Conservation (phyloP, 2,329 filamentous ascomycete genomes). For the Ophiosphaerella korrae region DNA sequence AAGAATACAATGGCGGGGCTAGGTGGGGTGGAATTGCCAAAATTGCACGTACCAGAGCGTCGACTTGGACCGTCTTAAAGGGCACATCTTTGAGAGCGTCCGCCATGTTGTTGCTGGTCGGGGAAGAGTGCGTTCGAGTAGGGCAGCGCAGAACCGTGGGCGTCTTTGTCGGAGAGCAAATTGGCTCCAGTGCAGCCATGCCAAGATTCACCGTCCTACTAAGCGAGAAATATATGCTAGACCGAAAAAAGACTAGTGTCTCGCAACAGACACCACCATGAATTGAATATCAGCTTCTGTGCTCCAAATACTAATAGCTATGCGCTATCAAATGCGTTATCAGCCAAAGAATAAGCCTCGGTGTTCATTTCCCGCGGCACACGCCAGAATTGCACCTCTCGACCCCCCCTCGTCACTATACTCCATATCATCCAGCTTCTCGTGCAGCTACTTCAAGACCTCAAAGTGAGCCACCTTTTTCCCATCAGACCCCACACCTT, state of each 20-base stretch:
- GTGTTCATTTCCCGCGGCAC: slow-evolving; percentile 26
- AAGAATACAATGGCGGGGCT: slow-evolving; percentile 33
- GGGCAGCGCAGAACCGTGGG: slow-evolving; percentile 23
- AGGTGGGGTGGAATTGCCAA: slow-evolving; percentile 39
- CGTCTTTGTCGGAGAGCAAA: slow-evolving; percentile 26
- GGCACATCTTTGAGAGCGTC: slow-evolving; percentile 53
- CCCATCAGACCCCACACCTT: slow-evolving; percentile 31
- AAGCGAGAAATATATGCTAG: slow-evolving; percentile 21
- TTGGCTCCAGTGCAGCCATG: slow-evolving; percentile 18
- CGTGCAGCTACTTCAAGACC: slow-evolving; percentile 15
- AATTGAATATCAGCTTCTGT: too few relatives aligned
- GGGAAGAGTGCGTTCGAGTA: slow-evolving; percentile 9
- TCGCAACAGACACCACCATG: slow-evolving; percentile 11
- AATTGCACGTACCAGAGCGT: slow-evolving; percentile 77
- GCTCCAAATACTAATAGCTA: too few relatives aligned
- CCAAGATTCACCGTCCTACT: slow-evolving; percentile 25
- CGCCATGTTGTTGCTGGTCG: slow-evolving; percentile 39
- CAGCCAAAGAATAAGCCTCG: slow-evolving; percentile 21
- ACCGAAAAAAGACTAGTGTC: slow-evolving; percentile 4
- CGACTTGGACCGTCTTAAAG: slow-evolving; percentile 88
- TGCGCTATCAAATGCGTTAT: slow-evolving; percentile 21
- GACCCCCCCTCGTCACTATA: slow-evolving; percentile 3
- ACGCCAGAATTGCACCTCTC: slow-evolving; percentile 34
- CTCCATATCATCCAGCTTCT: slow-evolving; percentile 19
- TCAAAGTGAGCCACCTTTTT: slow-evolving; percentile 31